Conservation (phyloP, 2,329 filamentous ascomycete species). For the Aspergillus sp. region DNA sequence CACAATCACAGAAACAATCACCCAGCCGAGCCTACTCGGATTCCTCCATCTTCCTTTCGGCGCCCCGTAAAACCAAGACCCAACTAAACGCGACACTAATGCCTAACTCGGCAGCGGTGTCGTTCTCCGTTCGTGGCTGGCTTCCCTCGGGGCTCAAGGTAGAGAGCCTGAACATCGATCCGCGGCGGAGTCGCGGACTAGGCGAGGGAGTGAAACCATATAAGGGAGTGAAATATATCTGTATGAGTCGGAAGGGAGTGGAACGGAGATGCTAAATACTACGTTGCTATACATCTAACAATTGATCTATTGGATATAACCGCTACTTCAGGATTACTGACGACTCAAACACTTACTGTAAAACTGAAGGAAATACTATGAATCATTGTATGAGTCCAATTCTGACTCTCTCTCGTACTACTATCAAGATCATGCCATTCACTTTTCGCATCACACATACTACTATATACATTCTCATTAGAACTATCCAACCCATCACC, state of each 20-base stretch:
- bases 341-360: too few species aligned
- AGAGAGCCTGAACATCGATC: slow-evolving; percentile 62
- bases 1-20: slow-evolving; percentile 21
- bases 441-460: too few species aligned
- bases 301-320: background rate
- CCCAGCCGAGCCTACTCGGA: slow-evolving; percentile 8
- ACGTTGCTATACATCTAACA: background rate
- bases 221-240: slow-evolving; percentile 97
- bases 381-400: too few species aligned
- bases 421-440: too few species aligned
- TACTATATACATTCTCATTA: too few species aligned
- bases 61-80: slow-evolving; percentile 41
- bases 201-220: slow-evolving; percentile 90
- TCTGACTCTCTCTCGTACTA: too few species aligned
- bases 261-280: slow-evolving; percentile 38
- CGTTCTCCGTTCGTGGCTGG: slow-evolving; percentile 64
- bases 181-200: slow-evolving; percentile 80
- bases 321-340: background rate
- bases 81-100: slow-evolving; percentile 75
- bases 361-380: too few species aligned
- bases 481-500: too few species aligned
- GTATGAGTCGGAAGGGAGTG: slow-evolving; percentile 62
- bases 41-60: slow-evolving; percentile 27
- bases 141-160: slow-evolving; percentile 65
- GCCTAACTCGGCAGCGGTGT: slow-evolving; percentile 75